phyloP scores from a whole-genome alignment of 441 rosid species.

The Sinapis alba region DNA sequence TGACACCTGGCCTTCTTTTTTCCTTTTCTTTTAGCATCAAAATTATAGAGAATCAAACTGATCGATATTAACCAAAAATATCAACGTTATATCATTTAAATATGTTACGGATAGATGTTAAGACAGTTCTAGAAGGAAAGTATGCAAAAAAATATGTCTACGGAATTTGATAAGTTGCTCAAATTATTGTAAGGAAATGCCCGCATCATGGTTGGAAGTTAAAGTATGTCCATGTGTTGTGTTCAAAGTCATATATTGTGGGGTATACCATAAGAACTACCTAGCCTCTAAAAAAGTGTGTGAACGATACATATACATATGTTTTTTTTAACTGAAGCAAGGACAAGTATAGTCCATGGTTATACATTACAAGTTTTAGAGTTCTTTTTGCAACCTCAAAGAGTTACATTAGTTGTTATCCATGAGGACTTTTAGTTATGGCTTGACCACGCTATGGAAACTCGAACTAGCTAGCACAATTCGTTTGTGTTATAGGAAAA shows the following conservation, averaged over 20 bases:
- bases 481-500: background rate
- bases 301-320: background rate
- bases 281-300: background rate
- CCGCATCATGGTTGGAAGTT: background rate
- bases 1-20: background rate
- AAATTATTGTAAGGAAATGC: background rate
- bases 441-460: background rate
- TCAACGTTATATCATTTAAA: background rate
- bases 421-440: background rate
- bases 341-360: background rate
- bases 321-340: background rate
- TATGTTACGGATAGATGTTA: background rate
- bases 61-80: background rate
- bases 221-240: background rate
- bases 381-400: background rate
- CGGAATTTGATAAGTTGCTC: background rate
- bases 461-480: background rate
- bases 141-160: background rate
- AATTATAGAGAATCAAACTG: background rate
- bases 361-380: background rate
- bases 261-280: background rate
- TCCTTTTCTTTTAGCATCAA: background rate
- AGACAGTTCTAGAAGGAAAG: background rate
- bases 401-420: background rate
- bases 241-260: background rate